phyloP scores from a whole-genome alignment of 1,284 basidiomycete species.

The Pterulicium gracile region DNA sequence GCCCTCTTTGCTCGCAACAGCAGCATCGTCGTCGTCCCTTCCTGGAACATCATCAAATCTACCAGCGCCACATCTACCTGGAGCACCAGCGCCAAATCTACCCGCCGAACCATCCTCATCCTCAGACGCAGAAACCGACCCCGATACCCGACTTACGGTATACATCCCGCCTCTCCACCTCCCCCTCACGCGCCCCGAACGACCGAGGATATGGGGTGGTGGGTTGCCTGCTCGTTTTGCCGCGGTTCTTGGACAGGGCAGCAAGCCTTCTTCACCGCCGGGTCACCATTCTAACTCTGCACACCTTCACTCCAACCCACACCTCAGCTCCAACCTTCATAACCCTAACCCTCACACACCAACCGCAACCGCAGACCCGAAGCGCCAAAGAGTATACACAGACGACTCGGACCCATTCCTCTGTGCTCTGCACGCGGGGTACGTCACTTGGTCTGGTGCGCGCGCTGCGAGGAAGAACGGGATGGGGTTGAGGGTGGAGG shows the following conservation, averaged over 20 bases:
- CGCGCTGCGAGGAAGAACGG: constrained; percentile 37
- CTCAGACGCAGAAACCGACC: not conserved
- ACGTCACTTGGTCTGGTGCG: constrained; percentile 50
- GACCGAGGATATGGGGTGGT: constrained; percentile 58
- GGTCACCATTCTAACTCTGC: not conserved
- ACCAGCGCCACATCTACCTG: constrained; percentile 7
- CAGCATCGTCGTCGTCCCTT: not conserved
- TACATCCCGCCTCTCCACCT: constrained; percentile 49
- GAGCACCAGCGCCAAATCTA: not conserved
- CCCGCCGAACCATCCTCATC: not conserved
- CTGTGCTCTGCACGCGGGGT: constrained; percentile 62
- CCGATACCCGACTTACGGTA: constrained; percentile 42
- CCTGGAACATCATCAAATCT: too few relatives aligned
- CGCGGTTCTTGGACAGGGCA: too few relatives aligned
- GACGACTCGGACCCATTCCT: constrained; percentile 66
- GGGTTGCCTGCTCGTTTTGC: constrained; percentile 27
- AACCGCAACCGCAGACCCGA: too few relatives aligned
- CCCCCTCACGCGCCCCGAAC: constrained; percentile 35
- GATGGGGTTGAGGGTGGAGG: constrained; percentile 41
- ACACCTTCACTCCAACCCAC: not conserved
- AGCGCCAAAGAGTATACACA: constrained; percentile 56
- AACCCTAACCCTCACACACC: too few relatives aligned
- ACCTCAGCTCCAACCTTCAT: not conserved
- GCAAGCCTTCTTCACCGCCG: not conserved
- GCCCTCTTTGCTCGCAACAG: not conserved